Conservation (phyloP, 208 protist genomes). For the Porcisia hertigi region DNA sequence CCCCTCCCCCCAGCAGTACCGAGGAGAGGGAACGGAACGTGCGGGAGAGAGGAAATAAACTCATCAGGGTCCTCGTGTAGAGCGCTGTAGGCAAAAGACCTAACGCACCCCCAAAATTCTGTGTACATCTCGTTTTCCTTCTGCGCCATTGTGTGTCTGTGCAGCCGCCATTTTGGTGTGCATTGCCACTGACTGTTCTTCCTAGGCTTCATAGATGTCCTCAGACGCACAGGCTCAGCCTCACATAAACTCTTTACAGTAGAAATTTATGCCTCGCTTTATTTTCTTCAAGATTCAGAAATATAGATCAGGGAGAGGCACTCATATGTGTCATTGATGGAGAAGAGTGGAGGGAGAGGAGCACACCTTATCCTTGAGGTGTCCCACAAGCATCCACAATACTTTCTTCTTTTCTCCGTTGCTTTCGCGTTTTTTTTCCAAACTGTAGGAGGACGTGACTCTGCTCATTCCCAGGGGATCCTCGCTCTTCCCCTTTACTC, state of each 20-base stretch:
- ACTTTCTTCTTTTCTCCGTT: constrained; percentile 12
- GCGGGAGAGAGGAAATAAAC: not conserved
- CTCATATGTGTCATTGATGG: not conserved
- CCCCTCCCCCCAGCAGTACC: not conserved
- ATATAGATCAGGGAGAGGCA: not conserved
- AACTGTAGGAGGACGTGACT: not conserved
- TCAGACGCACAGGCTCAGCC: not conserved
- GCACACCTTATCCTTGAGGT: not conserved
- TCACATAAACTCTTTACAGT: constrained; percentile 2
- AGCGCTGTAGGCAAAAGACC: not conserved
- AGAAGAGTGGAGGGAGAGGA: not conserved
- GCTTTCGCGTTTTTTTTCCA: constrained; percentile 9
- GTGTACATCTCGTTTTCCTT: not conserved
- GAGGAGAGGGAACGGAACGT: not conserved
- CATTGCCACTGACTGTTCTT: not conserved
- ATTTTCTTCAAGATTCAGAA: not conserved
- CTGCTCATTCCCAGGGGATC: not conserved
- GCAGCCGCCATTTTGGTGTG: not conserved
- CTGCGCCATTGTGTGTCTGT: not conserved
- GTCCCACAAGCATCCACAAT: not conserved
- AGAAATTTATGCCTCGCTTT: not conserved
- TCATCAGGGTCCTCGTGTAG: constrained; percentile 3
- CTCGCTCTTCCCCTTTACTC: not conserved
- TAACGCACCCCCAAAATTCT: not conserved
- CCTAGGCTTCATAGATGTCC: not conserved